These are phyloP conservation scores for Emmonsiellopsis sp. DNA, from an alignment of 2,329 filamentous ascomycete species.

Conservation along the genomic window DNA sequence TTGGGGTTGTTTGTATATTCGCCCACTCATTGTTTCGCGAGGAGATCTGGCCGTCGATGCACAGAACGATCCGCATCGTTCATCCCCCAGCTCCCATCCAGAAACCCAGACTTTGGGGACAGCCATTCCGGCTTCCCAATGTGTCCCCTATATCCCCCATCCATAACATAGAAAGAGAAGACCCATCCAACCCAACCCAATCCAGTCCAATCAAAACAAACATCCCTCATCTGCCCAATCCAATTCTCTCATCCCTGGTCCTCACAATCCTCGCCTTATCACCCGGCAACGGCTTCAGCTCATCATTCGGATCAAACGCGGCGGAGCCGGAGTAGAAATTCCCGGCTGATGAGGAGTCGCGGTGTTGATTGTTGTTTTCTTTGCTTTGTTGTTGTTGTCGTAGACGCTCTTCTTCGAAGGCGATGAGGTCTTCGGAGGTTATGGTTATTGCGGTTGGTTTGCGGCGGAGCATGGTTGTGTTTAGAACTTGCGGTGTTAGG, in stretches of 20 bases:
- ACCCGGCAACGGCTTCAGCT: conserved; percentile 41
- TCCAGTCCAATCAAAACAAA: not conserved
- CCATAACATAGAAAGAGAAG: no score
- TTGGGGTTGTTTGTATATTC: no score
- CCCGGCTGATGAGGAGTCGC: not conserved
- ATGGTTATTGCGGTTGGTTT: conserved; percentile 44
- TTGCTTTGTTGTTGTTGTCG: conserved; percentile 16
- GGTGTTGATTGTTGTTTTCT: conserved; percentile 10
- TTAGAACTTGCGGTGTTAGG: not conserved
- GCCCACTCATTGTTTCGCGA: no score
- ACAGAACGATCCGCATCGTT: no score
- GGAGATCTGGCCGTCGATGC: no score
- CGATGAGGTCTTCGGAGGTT: conserved; percentile 38
- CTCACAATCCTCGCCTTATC: conserved; percentile 41
- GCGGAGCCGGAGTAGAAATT: conserved; percentile 14
- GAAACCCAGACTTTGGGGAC: no score
- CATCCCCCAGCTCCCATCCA: no score
- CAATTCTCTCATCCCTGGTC: conserved; percentile 38
- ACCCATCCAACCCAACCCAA: not conserved
- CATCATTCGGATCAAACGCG: conserved; percentile 38
- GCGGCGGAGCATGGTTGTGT: conserved; percentile 39
- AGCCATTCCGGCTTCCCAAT: no score
- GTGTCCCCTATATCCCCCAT: no score
- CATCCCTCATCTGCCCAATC: conserved; percentile 15
- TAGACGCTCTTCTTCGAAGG: conserved; percentile 37